Base-by-base conservation (phyloP, 441 rosid genomes). In the Eutrema salsugineum region DNA sequence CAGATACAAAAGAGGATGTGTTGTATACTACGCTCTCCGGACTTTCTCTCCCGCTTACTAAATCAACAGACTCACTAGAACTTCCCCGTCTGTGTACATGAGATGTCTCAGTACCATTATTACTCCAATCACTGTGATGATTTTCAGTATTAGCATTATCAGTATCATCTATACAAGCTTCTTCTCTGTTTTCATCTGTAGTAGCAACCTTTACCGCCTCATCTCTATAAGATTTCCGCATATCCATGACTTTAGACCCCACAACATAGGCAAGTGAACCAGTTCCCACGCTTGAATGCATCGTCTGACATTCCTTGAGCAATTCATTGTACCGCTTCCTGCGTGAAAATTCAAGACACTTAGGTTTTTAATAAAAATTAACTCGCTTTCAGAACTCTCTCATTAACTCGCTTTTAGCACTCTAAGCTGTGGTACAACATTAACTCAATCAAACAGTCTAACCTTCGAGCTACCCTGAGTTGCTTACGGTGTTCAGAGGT, bases 171-270 rank as follows among this genome's bases (percentile, higher is more conserved):
- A 77, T 5, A 61, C 84, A 83, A 71, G 74, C 76, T 75, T 74
- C 79, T 62, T 62, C 79, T 75, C 78, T 75, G 77, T 62, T 75
- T 77, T 81, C 81, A 65, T 68, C 76, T 63, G 83, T 75, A 73
- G 73, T 73, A 71, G 75, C 77, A 80, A 80, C 92, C 69, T 67
- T 83, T 63, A 54, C 81, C 30, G 55, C 43, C 66, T 83, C 91
- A 83, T 83, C 84, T 73, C 87, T 94, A 80, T 94, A 91, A 63
- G 88, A 78, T 68, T 85, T 87, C 81, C 98, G 84, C 87, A 90
- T 83, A 80, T 94, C 98, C 98, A 91, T 85, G 77, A 94, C 94
- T 81, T 94, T 94, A 75, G 98, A 94, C 39, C 98, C 97, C 79
- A 90, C 96, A 57, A 83, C 86, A 83, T 85, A 91, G 9, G 98